Conservation (phyloP, 306 rosid genomes). For the Crataegus laevigata region DNA sequence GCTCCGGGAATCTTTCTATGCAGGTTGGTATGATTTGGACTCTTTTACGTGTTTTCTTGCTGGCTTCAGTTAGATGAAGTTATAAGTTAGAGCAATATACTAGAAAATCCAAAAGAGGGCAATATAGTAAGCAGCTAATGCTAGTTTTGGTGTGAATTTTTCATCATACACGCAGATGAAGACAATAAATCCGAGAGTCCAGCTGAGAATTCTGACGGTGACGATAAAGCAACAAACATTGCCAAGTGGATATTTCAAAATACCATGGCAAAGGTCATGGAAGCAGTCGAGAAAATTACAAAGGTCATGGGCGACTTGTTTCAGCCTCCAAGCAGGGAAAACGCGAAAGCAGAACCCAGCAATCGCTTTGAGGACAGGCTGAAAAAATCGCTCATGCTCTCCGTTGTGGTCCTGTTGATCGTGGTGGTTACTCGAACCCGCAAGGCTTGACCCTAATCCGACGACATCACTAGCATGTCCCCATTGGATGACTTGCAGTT, state of each 20-base stretch:
- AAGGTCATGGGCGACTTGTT: slow-evolving; percentile 36
- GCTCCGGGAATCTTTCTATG: slow-evolving; percentile 39
- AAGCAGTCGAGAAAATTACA: slow-evolving; percentile 38
- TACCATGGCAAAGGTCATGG: slow-evolving; percentile 33
- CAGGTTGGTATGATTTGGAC: slow-evolving; percentile 36
- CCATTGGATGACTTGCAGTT: background rate
- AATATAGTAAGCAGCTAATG: background rate
- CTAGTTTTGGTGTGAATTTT: background rate
- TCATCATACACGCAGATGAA: slow-evolving; percentile 20
- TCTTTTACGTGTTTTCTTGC: background rate
- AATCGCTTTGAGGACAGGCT: slow-evolving; percentile 46
- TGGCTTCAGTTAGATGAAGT: background rate
- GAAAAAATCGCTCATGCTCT: slow-evolving; percentile 52
- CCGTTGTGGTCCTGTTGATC: slow-evolving; percentile 59
- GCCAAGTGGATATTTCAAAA: slow-evolving; percentile 35
- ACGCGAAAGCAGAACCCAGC: slow-evolving; percentile 2
- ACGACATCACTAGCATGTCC: slow-evolving; percentile 20
- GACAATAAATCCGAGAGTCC: slow-evolving; percentile 1
- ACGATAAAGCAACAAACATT: slow-evolving; percentile 16
- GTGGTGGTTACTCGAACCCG: slow-evolving; percentile 54
- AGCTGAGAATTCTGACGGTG: slow-evolving; percentile 18
- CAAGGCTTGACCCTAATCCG: slow-evolving; percentile 32
- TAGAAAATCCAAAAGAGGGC: background rate
- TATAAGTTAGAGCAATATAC: background rate
- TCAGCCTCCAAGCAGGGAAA: slow-evolving; percentile 11